phyloP scores from a whole-genome alignment of 495 filamentous ascomycete species.

The Rhypophila decipiens region DNA sequence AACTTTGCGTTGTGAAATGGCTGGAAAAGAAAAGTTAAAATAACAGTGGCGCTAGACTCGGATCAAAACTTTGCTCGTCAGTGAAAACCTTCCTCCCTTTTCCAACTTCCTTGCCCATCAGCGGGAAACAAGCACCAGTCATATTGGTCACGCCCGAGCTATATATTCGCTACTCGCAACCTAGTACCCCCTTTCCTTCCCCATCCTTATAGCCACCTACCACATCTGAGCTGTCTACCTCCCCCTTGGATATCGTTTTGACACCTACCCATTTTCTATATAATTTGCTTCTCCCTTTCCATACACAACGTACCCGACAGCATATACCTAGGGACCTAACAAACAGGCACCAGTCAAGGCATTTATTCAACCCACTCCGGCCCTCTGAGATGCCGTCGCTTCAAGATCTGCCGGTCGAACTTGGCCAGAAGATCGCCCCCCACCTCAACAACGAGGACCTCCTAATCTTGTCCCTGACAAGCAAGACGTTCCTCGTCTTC shows the following conservation, averaged over 20 bases:
- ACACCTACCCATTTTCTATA: not conserved
- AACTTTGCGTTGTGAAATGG: too few species aligned
- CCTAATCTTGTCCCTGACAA: not conserved
- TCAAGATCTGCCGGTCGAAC: not conserved
- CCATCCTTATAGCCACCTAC: not conserved
- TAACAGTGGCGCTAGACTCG: too few species aligned
- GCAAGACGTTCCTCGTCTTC: not conserved
- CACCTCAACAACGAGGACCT: not conserved
- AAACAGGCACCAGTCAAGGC: not conserved
- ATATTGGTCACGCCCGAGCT: not conserved
- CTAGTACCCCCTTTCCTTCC: not conserved
- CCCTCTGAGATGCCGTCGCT: not conserved
- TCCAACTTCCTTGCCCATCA: too few species aligned
- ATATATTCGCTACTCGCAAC: not conserved
- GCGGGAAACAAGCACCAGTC: not conserved
- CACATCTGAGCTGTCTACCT: not conserved
- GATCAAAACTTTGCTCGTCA: too few species aligned
- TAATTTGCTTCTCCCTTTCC: not conserved
- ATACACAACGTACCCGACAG: not conserved
- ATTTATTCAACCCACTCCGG: not conserved
- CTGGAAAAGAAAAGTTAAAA: too few species aligned
- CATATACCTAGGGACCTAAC: not conserved
- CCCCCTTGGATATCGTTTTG: not conserved
- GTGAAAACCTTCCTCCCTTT: too few species aligned
- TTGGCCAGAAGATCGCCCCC: not conserved